Percentiles rank a stretch among this genome's conserved stretches.
Conservation (phyloP, 345 rosid genomes). For the Eucalyptus regnans region DNA sequence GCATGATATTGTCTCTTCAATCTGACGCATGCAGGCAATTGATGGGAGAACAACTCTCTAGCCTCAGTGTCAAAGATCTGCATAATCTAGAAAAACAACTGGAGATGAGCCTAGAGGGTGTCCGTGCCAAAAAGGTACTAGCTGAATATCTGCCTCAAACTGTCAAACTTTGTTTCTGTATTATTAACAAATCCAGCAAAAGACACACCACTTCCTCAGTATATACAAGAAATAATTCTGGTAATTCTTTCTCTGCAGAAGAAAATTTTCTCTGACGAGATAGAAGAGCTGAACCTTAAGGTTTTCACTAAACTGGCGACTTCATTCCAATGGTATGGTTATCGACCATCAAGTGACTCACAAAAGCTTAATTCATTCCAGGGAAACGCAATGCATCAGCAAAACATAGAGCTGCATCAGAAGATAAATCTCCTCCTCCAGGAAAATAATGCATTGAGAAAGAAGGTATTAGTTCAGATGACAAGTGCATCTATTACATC, state of each 20-base stretch:
- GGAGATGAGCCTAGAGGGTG: slow-evolving; percentile 46
- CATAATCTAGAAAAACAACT: slow-evolving; percentile 47
- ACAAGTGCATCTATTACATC: background rate
- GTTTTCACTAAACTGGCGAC: slow-evolving; percentile 5
- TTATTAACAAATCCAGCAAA: background rate
- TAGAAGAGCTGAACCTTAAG: slow-evolving; percentile 46
- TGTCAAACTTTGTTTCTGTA: background rate
- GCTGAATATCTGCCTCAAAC: background rate
- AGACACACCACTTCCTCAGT: background rate
- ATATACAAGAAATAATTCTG: background rate
- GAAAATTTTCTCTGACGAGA: slow-evolving; percentile 48
- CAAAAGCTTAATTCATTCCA: slow-evolving; percentile 15
- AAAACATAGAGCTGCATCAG: slow-evolving; percentile 56
- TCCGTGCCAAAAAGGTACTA: slow-evolving; percentile 50
- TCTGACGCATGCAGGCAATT: slow-evolving; percentile 32
- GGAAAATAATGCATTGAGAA: slow-evolving; percentile 31
- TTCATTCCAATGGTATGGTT: background rate
- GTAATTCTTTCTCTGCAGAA: slow-evolving; percentile 19
- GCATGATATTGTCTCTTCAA: background rate
- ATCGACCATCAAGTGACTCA: background rate
- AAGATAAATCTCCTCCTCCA: slow-evolving; percentile 46
- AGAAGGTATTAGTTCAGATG: slow-evolving; percentile 14
- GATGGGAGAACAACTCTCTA: slow-evolving; percentile 75
- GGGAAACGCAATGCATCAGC: slow-evolving; percentile 49
- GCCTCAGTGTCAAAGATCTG: slow-evolving; percentile 31